phyloP scores from a whole-genome alignment of 2,329 filamentous ascomycete genomes.

The Myriosclerotinia duriaeana region DNA sequence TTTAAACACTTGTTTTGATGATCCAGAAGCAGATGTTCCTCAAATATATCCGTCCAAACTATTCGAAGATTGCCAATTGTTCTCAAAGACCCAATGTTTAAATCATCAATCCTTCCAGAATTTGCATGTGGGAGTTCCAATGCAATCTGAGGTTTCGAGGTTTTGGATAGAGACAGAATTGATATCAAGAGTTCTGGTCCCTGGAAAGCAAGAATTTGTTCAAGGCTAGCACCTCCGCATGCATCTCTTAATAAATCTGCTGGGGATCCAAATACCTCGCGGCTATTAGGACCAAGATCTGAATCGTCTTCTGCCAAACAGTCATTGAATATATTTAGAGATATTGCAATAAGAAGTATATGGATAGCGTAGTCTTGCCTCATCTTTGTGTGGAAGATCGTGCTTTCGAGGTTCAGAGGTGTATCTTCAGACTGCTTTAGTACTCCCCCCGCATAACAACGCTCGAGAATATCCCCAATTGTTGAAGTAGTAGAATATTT shows the following conservation, averaged over 20 bases:
- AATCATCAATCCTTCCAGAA: conserved; percentile 8
- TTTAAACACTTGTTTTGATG: not conserved
- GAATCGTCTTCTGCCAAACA: conserved; percentile 3
- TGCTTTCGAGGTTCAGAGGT: not conserved
- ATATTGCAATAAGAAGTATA: not conserved
- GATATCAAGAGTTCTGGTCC: not conserved
- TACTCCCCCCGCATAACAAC: conserved; percentile 2
- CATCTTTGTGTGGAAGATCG: not conserved
- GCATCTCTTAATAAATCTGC: not conserved
- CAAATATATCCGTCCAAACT: conserved; percentile 5
- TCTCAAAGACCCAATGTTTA: not conserved
- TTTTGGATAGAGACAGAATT: not conserved
- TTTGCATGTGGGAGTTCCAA: not conserved
- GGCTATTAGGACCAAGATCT: not conserved
- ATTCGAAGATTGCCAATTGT: not conserved
- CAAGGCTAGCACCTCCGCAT: not conserved
- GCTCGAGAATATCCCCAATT: conserved; percentile 3
- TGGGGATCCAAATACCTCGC: not conserved
- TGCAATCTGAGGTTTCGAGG: not conserved
- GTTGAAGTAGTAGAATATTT: not conserved
- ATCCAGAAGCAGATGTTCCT: conserved; percentile 2
- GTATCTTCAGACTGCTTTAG: not conserved
- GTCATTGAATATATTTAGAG: not conserved
- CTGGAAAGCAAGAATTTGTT: conserved; percentile 12
- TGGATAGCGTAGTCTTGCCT: not conserved